Percentiles rank a stretch among this genome's conserved stretches.
phyloP scores from a whole-genome alignment of 148 eudicot genomes.

The Rhododendron ferrugineum region DNA sequence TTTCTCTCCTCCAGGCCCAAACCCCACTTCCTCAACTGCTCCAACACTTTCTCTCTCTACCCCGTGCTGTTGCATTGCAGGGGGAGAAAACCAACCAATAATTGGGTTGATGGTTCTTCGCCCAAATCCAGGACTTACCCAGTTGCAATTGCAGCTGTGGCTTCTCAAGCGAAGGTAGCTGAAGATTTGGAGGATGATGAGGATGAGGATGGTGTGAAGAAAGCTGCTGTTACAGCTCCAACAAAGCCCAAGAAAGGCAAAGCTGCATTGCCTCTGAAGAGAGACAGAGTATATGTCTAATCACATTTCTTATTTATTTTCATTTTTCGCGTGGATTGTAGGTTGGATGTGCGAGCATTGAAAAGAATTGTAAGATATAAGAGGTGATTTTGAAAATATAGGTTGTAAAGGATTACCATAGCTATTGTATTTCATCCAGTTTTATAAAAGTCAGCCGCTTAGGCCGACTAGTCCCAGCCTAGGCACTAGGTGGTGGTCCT shows the following conservation, averaged over 20 bases:
- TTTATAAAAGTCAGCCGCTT: too few relatives aligned
- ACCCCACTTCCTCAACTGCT: not conserved
- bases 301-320: not conserved
- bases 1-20: not conserved
- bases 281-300: slow-evolving; percentile 68
- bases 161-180: slow-evolving; percentile 54
- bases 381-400: too few relatives aligned
- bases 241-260: slow-evolving; percentile 85
- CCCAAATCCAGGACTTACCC: not conserved
- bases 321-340: not conserved
- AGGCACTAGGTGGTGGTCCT: too few relatives aligned
- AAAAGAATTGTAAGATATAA: too few relatives aligned
- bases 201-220: not conserved
- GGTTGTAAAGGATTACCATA: too few relatives aligned
- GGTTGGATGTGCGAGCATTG: not conserved
- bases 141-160: slow-evolving; percentile 36
- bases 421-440: too few relatives aligned
- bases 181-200: slow-evolving; percentile 31
- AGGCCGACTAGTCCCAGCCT: too few relatives aligned
- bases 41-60: slow-evolving; percentile 2
- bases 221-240: slow-evolving; percentile 9
- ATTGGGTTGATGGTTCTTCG: not conserved
- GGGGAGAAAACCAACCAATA: not conserved
- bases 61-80: not conserved
- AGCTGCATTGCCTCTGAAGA: slow-evolving; percentile 81